Conservation (phyloP, 2,329 filamentous ascomycete genomes). For the Colletotrichum sp. region DNA sequence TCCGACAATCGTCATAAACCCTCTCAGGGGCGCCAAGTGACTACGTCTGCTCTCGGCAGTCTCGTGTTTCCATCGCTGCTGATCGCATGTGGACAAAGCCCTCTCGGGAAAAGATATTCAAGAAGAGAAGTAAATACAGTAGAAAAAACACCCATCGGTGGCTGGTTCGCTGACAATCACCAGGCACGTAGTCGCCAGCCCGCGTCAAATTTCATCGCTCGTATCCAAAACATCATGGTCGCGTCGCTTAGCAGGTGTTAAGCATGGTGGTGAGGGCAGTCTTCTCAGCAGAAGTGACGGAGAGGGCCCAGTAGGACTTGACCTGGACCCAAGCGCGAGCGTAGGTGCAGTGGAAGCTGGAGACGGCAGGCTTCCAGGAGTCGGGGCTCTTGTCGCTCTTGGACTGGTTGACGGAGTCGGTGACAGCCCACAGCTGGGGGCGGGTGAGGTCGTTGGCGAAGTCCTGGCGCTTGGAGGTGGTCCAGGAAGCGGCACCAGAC, state of each 20-base stretch:
- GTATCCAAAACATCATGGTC: background rate
- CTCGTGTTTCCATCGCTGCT: background rate
- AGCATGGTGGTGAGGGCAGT: constrained; percentile 69
- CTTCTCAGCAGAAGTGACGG: constrained; percentile 76
- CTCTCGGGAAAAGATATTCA: background rate
- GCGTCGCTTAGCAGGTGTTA: constrained; percentile 57
- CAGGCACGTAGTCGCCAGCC: background rate
- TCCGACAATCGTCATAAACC: background rate
- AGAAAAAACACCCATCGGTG: background rate
- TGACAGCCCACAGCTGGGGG: constrained; percentile 82
- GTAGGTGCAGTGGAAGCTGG: constrained; percentile 79
- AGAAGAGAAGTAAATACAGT: background rate
- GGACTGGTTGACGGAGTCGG: constrained; percentile 73
- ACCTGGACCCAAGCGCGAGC: constrained; percentile 79
- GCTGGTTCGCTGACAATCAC: background rate
- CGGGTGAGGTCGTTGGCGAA: constrained; percentile 81
- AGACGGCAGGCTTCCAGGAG: constrained; percentile 74
- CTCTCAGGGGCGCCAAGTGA: background rate
- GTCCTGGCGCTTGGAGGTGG: constrained; percentile 65
- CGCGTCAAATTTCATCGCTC: background rate
- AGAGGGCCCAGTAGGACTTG: constrained; percentile 74
- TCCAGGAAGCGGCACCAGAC: constrained; percentile 77
- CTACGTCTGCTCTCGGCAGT: background rate
- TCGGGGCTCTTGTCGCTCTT: constrained; percentile 81
- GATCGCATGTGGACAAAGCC: background rate